These are phyloP conservation scores for Nemophila menziesii DNA, from an alignment of 257 asterid species.

Conservation along the genomic window DNA sequence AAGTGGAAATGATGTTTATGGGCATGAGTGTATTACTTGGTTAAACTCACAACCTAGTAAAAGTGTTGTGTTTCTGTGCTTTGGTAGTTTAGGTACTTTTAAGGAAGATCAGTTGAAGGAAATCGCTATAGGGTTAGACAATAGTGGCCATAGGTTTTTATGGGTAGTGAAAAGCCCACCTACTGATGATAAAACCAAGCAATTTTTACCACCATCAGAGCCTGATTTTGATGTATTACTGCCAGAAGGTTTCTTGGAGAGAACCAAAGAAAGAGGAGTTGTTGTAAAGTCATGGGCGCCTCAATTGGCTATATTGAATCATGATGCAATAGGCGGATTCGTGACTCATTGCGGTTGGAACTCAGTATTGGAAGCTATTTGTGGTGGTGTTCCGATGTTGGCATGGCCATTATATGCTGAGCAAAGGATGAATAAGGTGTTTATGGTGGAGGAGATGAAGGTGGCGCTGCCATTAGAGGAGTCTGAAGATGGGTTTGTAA, in stretches of 20 bases:
- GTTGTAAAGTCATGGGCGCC: conserved; percentile 57
- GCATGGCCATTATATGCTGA: conserved; percentile 69
- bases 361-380: conserved; percentile 48
- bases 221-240: conserved; percentile 32
- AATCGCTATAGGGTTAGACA: too few species aligned
- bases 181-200: conserved; percentile 16
- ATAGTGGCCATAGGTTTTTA: too few species aligned
- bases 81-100: too few species aligned
- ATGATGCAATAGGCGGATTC: conserved; percentile 46
- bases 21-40: conserved; percentile 39
- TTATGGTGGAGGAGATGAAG: too few species aligned
- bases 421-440: too few species aligned
- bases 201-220: conserved; percentile 19
- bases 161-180: conserved; percentile 44
- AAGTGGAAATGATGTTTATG: conserved; percentile 11
- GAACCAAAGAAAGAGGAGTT: conserved; percentile 32
- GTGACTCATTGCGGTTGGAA: conserved; percentile 72
- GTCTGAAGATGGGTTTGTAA: conserved; percentile 31
- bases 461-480: conserved; percentile 31
- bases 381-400: conserved; percentile 46
- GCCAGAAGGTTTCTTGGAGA: conserved; percentile 38
- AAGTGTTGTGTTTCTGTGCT: conserved; percentile 47
- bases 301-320: conserved; percentile 42
- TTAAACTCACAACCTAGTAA: conserved; percentile 37
- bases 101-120: too few species aligned